phyloP scores from a whole-genome alignment of 2,329 filamentous ascomycete species.

The Colletotrichum kahawae region DNA sequence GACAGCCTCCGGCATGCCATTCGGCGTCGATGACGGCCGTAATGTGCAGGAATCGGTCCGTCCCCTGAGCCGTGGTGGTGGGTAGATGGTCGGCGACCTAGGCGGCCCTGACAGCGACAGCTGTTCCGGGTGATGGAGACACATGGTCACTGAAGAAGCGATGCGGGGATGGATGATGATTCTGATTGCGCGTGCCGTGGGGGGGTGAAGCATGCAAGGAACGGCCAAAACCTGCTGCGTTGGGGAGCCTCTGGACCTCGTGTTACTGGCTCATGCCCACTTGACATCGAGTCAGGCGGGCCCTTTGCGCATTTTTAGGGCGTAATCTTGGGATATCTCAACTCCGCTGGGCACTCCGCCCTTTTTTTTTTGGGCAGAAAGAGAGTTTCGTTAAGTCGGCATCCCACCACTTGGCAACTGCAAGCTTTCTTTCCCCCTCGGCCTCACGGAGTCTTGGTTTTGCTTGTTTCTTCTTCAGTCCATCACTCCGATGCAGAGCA shows the following conservation, averaged over 20 bases:
- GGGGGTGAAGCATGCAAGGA: not conserved
- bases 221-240: not conserved
- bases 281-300: not conserved
- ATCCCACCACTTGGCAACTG: not conserved
- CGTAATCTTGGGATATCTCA: not conserved
- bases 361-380: not conserved
- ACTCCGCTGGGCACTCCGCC: not conserved
- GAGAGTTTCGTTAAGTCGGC: not conserved
- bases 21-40: slow-evolving; percentile 7
- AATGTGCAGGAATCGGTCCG: slow-evolving; percentile 13
- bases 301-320: not conserved
- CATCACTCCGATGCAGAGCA: not conserved
- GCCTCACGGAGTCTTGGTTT: not conserved
- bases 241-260: not conserved
- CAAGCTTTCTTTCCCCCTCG: not conserved
- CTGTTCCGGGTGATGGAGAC: not conserved
- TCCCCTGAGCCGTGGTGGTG: not conserved
- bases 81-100: not conserved
- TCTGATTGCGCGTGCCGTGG: not conserved
- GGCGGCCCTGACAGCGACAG: not conserved
- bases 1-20: not conserved
- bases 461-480: not conserved
- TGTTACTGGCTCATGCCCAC: not conserved
- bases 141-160: not conserved
- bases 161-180: not conserved